These are phyloP conservation scores for Nephelium lappaceum DNA, from an alignment of 345 rosid genomes.

Conservation along the genomic window DNA sequence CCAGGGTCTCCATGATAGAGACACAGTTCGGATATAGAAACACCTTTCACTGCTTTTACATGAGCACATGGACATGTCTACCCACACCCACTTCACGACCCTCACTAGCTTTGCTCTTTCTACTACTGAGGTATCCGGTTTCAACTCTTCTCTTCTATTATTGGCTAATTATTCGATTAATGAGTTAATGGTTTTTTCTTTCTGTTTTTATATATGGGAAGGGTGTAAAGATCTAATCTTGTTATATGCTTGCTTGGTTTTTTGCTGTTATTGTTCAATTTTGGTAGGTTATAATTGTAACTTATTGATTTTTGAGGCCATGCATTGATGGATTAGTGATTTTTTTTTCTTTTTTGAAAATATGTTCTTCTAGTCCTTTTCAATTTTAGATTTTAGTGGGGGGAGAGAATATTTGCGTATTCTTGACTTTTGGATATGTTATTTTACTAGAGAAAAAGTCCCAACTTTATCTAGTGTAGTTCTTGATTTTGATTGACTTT, in stretches of 20 bases:
- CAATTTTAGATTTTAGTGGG: neutral
- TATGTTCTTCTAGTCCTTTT: neutral
- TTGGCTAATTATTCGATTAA: too few species aligned
- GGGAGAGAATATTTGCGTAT: neutral
- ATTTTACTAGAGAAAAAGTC: neutral
- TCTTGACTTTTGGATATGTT: neutral
- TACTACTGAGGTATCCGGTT: neutral
- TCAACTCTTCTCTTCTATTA: too few species aligned
- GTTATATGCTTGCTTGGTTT: neutral
- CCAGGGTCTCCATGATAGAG: too few species aligned
- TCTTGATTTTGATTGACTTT: neutral
- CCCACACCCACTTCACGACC: too few species aligned
- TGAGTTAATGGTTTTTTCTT: too few species aligned
- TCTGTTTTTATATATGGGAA: too few species aligned
- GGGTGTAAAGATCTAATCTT: constrained; percentile 19
- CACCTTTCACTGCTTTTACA: neutral
- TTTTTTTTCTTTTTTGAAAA: neutral
- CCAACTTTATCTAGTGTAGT: neutral
- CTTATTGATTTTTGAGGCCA: too few species aligned
- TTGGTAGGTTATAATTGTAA: neutral
- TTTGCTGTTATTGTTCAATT: neutral
- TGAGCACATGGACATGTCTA: neutral
- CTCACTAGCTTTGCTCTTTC: neutral
- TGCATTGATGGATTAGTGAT: neutral
- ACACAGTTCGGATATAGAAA: too few species aligned